Conservation (phyloP, 805 yeast species). For the Maudiozyma serrabonitensis region DNA sequence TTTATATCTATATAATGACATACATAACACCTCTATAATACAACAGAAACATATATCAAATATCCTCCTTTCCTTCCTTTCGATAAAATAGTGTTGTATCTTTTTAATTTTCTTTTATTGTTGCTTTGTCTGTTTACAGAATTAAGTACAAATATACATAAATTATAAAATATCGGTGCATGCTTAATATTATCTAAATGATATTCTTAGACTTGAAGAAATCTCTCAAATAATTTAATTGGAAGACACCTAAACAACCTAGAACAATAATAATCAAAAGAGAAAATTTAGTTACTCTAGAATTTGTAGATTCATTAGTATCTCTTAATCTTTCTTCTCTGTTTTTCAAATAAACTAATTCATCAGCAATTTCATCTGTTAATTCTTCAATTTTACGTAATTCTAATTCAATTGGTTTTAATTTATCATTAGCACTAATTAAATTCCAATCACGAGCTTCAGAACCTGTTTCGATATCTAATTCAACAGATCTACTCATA, state of each 20-base stretch:
- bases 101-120: not conserved
- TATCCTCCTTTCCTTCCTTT: not conserved
- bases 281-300: conserved; percentile 85
- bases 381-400: conserved; percentile 79
- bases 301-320: conserved; percentile 92
- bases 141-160: not conserved
- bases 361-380: conserved; percentile 70
- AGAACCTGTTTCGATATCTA: conserved; percentile 91
- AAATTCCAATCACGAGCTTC: conserved; percentile 98
- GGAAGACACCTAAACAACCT: conserved; percentile 82
- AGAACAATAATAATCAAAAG: conserved; percentile 57
- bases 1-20: not conserved
- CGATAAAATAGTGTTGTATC: not conserved
- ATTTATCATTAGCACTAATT: conserved; percentile 82
- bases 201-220: conserved; percentile 85
- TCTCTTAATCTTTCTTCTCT: conserved; percentile 93
- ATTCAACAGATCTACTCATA: conserved; percentile 62
- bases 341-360: conserved; percentile 69
- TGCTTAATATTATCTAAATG: conserved; percentile 25
- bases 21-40: not conserved
- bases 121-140: not conserved
- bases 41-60: not conserved
- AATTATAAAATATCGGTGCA: not conserved
- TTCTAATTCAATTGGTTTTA: conserved; percentile 87
- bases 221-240: conserved; percentile 80